Evolutionary conservation across 305 asterid species (phyloP).

Genomic region (Fraxinus nigra): DNA sequence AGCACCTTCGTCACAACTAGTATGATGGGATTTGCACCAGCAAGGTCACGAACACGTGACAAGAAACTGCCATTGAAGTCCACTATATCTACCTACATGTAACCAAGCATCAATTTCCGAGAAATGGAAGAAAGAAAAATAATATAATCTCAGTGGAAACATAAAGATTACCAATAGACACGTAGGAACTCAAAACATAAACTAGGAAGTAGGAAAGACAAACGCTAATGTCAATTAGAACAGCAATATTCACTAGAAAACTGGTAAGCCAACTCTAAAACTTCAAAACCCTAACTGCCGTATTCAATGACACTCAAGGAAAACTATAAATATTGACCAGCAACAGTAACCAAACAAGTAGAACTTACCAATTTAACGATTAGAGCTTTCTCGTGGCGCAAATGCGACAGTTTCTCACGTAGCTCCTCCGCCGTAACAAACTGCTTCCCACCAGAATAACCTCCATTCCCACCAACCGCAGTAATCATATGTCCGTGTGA

Average conservation of each 20-base stretch:
- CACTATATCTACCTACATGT: constrained; percentile 80
- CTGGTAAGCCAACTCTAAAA: neutral
- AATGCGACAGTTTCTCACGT: constrained; percentile 79
- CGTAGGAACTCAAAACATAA: constrained; percentile 3
- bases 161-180: neutral
- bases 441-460: constrained; percentile 95
- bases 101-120: constrained; percentile 13
- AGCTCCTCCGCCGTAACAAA: constrained; percentile 96
- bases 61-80: constrained; percentile 95
- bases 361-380: constrained; percentile 73
- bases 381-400: constrained; percentile 78
- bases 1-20: constrained; percentile 87
- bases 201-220: neutral
- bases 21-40: constrained; percentile 93
- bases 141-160: neutral
- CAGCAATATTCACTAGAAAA: neutral
- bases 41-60: constrained; percentile 81
- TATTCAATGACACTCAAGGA: neutral
- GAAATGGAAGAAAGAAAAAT: constrained; percentile 12
- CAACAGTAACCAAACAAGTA: neutral
- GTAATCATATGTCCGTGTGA: constrained; percentile 98
- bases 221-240: neutral
- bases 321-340: neutral
- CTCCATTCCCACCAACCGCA: constrained; percentile 99
- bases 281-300: neutral